These are phyloP conservation scores for Cladophialophora immunda DNA, from an alignment of 2,329 filamentous ascomycete genomes.

Conservation along the genomic window DNA sequence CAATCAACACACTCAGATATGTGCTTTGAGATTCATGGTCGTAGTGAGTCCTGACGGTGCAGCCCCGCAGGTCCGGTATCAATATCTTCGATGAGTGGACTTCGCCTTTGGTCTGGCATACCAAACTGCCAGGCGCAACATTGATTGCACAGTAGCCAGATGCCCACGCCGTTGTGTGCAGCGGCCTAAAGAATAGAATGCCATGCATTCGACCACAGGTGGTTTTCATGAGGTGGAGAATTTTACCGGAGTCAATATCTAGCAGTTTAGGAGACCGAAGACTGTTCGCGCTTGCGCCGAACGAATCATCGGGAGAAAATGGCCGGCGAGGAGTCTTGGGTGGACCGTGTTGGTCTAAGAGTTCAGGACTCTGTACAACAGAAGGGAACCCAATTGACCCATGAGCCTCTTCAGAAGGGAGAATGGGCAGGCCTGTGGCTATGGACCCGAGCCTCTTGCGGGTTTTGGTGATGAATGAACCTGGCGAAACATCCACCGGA, in stretches of 20 bases:
- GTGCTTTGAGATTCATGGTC: conserved; percentile 56
- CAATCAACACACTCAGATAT: conserved; percentile 59
- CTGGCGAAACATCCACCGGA: conserved; percentile 36
- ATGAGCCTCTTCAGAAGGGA: conserved; percentile 49
- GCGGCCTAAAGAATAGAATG: conserved; percentile 59
- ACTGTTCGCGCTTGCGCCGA: conserved; percentile 35
- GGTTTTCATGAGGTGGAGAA: conserved; percentile 61
- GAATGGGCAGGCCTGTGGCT: conserved; percentile 43
- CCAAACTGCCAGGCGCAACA: conserved; percentile 59
- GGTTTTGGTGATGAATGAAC: conserved; percentile 40
- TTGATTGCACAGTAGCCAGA: conserved; percentile 62
- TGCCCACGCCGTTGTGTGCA: conserved; percentile 55
- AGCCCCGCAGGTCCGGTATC: conserved; percentile 59
- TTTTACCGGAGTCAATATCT: conserved; percentile 57
- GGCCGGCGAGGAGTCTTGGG: conserved; percentile 36
- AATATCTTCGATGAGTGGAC: conserved; percentile 57
- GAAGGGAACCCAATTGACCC: conserved; percentile 59
- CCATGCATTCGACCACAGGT: conserved; percentile 62
- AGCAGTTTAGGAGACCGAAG: conserved; percentile 49
- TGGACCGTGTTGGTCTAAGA: conserved; percentile 47
- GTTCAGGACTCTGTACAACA: conserved; percentile 50
- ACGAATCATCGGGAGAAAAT: conserved; percentile 37
- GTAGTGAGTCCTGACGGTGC: conserved; percentile 58
- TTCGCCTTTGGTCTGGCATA: conserved; percentile 61
- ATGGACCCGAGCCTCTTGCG: conserved; percentile 40